phyloP scores from a whole-genome alignment of 257 asterid species.

The Lycium ferocissimum region DNA sequence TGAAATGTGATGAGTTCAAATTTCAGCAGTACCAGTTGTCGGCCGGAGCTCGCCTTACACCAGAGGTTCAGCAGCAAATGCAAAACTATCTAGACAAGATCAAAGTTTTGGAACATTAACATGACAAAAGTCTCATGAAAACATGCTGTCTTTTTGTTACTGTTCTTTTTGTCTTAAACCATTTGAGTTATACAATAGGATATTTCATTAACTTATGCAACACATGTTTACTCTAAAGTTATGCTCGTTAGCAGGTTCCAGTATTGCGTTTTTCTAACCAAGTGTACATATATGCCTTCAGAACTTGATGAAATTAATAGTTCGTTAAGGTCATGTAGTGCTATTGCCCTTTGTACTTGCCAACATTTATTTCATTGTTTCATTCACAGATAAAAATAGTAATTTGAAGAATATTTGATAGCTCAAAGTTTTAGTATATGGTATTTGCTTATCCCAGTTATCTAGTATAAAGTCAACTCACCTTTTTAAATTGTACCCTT shows the following conservation, averaged over 20 bases:
- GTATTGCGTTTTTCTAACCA: neutral
- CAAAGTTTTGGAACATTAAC: conserved; percentile 73
- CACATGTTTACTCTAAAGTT: neutral
- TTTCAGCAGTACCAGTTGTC: conserved; percentile 71
- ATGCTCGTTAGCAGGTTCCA: neutral
- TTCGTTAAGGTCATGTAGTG: neutral
- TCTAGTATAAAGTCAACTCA: no score
- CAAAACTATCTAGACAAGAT: conserved; percentile 75
- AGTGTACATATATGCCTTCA: neutral
- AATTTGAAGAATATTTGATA: no score
- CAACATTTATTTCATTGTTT: neutral
- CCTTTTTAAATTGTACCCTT: no score
- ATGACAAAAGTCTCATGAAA: neutral
- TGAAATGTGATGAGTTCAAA: conserved; percentile 80
- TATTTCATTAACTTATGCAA: neutral
- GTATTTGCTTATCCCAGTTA: no score
- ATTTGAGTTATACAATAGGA: neutral
- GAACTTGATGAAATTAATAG: neutral
- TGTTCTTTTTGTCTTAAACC: neutral
- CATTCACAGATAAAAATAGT: neutral
- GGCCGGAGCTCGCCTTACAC: conserved; percentile 56
- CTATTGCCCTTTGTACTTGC: neutral
- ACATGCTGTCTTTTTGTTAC: neutral
- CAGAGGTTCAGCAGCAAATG: conserved; percentile 62
- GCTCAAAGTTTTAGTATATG: no score